Evolutionary conservation across 805 yeast species (phyloP), one percentile per base, ranked within the genome.

Genomic region (Myxozyma neotropica): DNA sequence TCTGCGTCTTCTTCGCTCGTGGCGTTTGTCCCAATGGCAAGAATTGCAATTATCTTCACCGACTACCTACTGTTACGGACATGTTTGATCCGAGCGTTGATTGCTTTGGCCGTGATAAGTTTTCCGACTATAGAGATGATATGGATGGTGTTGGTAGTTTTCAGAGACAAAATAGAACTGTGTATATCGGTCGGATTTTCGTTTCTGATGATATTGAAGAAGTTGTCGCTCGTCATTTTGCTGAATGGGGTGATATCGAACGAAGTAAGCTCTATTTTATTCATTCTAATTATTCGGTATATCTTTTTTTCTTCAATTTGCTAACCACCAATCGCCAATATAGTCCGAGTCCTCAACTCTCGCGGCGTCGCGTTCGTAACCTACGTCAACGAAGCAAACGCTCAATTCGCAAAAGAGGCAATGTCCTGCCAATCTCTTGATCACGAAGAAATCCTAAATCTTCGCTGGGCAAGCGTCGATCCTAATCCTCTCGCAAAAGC

Each of bases 381-480:
- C 0, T 93, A 76, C 69, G 78, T 78, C 57, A 72, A 78, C 36
- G 96, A 89, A 67, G 72, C 80, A 21, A 85, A 81, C 69, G 97
- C 97, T 0, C 97, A 93, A 72, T 94, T 93, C 77, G 96, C 97
- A 0, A 89, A 89, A 68, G 98, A 93, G 72, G 96, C 96, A 1
- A 89, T 93, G 96, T 82, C 86, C 40, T 85, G 86, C 45, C 98
- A 93, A 71, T 80, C 88, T 7, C 71, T 92, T 6, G 80, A 85
- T 53, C 84, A 81, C 44, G 80, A 81, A 58, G 96, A 88, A 63
- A 80, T 85, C 0, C 73, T 92, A 45, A 81, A 79, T 60, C 82
- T 92, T 1, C 80, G 89, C 64, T 92, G 98, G 98, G 96, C 97
- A 0, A 83, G 83, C 61, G 93, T 88, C 44, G 96, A 90, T 71